Base-by-base conservation (phyloP, 768 basidiomycete species). In the Mycena floridula region DNA sequence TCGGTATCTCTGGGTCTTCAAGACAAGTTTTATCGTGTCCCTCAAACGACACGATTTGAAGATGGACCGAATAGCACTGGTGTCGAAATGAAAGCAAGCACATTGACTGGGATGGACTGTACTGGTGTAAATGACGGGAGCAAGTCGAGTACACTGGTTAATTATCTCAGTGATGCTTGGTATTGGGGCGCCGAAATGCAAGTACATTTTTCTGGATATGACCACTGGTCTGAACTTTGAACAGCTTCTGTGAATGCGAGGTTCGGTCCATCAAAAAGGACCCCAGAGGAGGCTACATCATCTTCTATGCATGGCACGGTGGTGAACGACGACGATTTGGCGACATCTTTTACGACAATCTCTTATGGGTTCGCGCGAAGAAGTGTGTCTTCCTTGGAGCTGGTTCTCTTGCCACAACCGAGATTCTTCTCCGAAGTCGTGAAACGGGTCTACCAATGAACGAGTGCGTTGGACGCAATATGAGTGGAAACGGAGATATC, bases 181-280 rank as follows among this genome's bases (percentile, higher is more conserved):
- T 53, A 55, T 26, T 45, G 54, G 52, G 54, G 54, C 11, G 54
- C 54, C 7, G 52, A 55, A 40, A 53, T 55, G 20, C n/a, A n/a
- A n/a, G n/a, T n/a, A n/a, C n/a, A n/a, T n/a, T n/a, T n/a, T n/a
- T n/a, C n/a, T n/a, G n/a, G n/a, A n/a, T n/a, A n/a, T n/a, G n/a
- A n/a, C n/a, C n/a, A n/a, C n/a, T n/a, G n/a, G n/a, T n/a, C n/a
- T n/a, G n/a, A n/a, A n/a, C n/a, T n/a, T n/a, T n/a, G n/a, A n/a
- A n/a, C n/a, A n/a, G n/a, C n/a, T 55, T 55, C 40, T 55, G 54
- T 46, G 52, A 55, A 27, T 55, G 54, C 23, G 54, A 55, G 44
- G 54, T 53, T n/a, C 45, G 52, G 5, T 51, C 50, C 45, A 39
- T 55, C 13, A 27, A 40, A 22, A 43, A 43, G 40, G 44, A 45